Evolutionary conservation across 768 basidiomycete genomes (phyloP).

Genomic region (Tricholoma matsutake): DNA sequence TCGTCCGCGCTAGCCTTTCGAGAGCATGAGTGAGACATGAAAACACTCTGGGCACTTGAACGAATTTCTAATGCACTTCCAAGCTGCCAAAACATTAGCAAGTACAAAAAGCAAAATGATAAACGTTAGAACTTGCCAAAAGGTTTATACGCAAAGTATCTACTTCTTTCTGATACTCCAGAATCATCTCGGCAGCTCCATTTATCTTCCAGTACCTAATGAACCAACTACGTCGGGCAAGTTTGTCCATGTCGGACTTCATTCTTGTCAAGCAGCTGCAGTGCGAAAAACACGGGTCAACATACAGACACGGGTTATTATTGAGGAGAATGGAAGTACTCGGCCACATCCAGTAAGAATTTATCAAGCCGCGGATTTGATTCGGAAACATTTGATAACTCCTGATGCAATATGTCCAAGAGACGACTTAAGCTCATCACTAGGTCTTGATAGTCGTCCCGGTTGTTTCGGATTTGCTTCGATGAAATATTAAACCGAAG

Average conservation of each 20-base stretch:
- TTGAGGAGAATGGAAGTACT: neutral
- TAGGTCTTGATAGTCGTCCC: neutral
- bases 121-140: neutral
- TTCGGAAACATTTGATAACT: neutral
- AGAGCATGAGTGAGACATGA: neutral
- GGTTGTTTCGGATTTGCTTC: neutral
- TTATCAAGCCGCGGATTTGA: neutral
- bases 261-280: neutral
- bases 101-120: neutral
- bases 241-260: neutral
- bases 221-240: neutral
- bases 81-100: neutral
- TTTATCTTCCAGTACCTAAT: neutral
- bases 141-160: neutral
- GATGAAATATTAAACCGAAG: neutral
- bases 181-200: neutral
- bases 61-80: neutral
- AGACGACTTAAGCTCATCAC: neutral
- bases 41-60: neutral
- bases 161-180: neutral
- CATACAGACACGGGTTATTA: too few species aligned
- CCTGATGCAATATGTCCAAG: neutral
- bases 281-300: neutral
- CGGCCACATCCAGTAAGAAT: neutral
- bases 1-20: neutral